Evolutionary conservation across 345 rosid species (phyloP).

Genomic region (Theobroma cacao): DNA sequence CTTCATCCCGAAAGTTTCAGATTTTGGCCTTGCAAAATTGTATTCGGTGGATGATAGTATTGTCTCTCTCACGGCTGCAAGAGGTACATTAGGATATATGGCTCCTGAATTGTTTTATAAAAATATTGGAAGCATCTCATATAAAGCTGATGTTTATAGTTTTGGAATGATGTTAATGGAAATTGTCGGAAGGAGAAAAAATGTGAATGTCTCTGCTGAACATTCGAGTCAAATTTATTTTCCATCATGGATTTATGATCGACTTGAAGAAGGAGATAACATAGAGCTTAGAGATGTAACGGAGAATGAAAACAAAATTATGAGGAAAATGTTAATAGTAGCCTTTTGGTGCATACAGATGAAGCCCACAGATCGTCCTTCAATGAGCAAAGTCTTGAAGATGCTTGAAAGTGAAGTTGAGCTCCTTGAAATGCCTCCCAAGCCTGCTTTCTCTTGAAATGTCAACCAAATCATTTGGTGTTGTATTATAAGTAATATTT

Average conservation of each 20-base stretch:
- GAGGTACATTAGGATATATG: slow-evolving; percentile 23
- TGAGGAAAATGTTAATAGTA: slow-evolving; percentile 6
- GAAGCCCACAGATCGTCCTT: not conserved
- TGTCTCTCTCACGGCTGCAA: slow-evolving; percentile 16
- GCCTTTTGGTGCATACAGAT: slow-evolving; percentile 19
- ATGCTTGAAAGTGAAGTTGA: not conserved
- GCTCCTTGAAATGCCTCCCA: not conserved
- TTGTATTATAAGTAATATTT: too few relatives aligned
- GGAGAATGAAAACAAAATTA: not conserved
- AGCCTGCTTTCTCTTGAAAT: not conserved
- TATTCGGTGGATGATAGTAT: not conserved
- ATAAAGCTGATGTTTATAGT: not conserved
- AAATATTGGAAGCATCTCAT: not conserved
- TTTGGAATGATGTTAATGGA: slow-evolving; percentile 7
- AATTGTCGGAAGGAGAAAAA: slow-evolving; percentile 6
- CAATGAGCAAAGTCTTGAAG: not conserved
- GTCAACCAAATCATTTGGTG: too few relatives aligned
- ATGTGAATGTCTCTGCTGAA: not conserved
- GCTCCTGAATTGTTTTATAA: slow-evolving; percentile 1
- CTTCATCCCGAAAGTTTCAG: not conserved
- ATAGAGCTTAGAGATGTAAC: not conserved
- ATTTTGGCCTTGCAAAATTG: slow-evolving; percentile 14
- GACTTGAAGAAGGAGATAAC: not conserved
- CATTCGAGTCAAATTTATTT: slow-evolving; percentile 14
- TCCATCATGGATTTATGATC: slow-evolving; percentile 12